A percentile compares a stretch with the other conserved stretches of the same genome.
Conservation (phyloP, 1,284 basidiomycete genomes). For the Leccinum huronense region DNA sequence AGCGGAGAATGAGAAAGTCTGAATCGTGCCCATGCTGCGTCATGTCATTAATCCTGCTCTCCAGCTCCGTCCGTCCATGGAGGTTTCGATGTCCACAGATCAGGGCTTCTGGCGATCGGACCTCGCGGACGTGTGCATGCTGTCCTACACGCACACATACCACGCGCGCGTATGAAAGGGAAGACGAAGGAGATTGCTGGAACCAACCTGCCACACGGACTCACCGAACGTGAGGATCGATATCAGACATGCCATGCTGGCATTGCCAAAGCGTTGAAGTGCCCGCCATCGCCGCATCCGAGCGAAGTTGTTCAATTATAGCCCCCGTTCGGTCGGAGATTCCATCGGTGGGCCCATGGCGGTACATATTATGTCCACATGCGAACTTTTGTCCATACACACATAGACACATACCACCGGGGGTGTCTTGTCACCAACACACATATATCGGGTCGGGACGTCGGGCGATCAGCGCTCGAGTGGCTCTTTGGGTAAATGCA, state of each 20-base stretch:
- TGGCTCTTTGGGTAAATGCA: conserved; percentile 12
- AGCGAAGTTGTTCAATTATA: not conserved
- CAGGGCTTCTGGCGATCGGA: conserved; percentile 16
- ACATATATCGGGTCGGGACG: conserved; percentile 22
- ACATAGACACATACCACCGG: not conserved
- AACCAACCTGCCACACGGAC: conserved; percentile 1
- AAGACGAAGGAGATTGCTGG: not conserved
- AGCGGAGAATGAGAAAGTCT: not conserved
- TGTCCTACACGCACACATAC: conserved; percentile 1
- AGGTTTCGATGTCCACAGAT: not conserved
- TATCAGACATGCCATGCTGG: not conserved
- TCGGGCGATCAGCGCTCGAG: conserved; percentile 21
- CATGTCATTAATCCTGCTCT: not conserved
- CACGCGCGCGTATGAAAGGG: conserved; percentile 1
- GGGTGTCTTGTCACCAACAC: not conserved
- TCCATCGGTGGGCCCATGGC: not conserved
- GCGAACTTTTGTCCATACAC: not conserved
- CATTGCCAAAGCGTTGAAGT: not conserved
- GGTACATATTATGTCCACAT: not conserved
- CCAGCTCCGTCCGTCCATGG: conserved; percentile 3
- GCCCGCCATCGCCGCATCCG: not conserved
- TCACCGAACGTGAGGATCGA: not conserved
- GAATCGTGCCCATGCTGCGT: not conserved
- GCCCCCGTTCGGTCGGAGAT: conserved; percentile 2
- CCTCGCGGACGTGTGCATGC: conserved; percentile 7